These are phyloP conservation scores for Delphinella strobiligena DNA, from an alignment of 2,329 filamentous ascomycete species.

Conservation along the genomic window DNA sequence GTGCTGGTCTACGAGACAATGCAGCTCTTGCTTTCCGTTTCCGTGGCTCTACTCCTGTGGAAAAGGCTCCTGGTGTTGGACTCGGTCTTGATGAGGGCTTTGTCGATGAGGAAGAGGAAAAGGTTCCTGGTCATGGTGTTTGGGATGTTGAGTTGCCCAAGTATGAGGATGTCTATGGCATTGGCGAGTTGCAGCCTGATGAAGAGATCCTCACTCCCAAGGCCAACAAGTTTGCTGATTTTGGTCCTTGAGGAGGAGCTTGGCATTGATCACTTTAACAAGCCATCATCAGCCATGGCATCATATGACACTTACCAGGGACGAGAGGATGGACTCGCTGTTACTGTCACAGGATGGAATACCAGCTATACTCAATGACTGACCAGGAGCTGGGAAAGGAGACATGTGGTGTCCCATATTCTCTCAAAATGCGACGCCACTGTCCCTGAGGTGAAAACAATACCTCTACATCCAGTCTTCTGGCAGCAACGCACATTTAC, in stretches of 20 bases:
- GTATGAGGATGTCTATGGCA: slow-evolving; percentile 9
- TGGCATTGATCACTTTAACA: no score
- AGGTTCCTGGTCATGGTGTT: slow-evolving; percentile 3
- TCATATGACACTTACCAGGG: no score
- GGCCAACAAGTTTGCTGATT: slow-evolving; percentile 3
- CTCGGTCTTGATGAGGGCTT: slow-evolving; percentile 14
- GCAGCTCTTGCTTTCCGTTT: slow-evolving; percentile 25
- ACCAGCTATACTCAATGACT: no score
- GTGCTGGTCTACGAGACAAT: slow-evolving; percentile 20
- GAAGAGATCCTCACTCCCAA: slow-evolving; percentile 5
- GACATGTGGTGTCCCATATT: no score
- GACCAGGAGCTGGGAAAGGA: no score
- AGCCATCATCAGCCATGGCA: no score
- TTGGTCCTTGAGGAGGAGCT: background rate
- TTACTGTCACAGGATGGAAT: no score
- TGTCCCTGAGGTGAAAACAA: no score
- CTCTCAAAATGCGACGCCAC: no score
- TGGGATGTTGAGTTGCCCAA: slow-evolving; percentile 10
- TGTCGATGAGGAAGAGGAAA: slow-evolving; percentile 10
- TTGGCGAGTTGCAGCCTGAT: slow-evolving; percentile 8
- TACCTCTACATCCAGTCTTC: no score
- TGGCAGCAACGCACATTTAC: no score
- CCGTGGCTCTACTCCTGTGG: slow-evolving; percentile 2
- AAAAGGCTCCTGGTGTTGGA: background rate
- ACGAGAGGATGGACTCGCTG: no score